These are phyloP conservation scores for Kuraishia capsulata DNA, from an alignment of 805 yeast genomes.

Conservation along the genomic window DNA sequence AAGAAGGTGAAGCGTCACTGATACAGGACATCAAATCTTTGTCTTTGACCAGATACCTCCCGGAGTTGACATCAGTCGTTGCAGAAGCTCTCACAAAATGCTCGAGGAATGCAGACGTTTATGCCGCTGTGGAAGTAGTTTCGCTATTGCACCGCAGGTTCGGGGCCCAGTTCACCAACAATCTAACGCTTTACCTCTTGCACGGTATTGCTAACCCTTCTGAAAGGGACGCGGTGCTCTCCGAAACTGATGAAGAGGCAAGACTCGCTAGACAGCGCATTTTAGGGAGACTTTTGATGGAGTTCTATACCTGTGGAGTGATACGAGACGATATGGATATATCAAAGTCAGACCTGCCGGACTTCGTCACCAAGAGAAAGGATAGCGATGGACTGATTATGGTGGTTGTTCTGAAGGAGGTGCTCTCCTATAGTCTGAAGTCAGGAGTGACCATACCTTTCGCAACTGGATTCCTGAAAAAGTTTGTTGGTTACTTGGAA, in stretches of 20 bases:
- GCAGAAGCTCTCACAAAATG: constrained; percentile 53
- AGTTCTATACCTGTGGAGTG: constrained; percentile 49
- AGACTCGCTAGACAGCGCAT: constrained; percentile 33
- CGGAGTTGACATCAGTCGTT: constrained; percentile 57
- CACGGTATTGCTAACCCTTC: constrained; percentile 26
- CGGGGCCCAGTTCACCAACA: constrained; percentile 38
- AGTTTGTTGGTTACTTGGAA: constrained; percentile 27
- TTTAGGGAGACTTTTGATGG: constrained; percentile 43
- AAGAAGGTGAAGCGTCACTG: constrained; percentile 37
- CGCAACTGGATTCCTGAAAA: constrained; percentile 40
- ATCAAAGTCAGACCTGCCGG: constrained; percentile 32
- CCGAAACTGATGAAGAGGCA: constrained; percentile 31
- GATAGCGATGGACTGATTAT: constrained; percentile 12
- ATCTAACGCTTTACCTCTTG: constrained; percentile 31
- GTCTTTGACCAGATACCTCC: constrained; percentile 64
- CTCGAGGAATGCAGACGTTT: constrained; percentile 45
- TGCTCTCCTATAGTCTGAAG: constrained; percentile 27
- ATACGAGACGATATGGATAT: constrained; percentile 36
- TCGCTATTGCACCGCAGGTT: constrained; percentile 77
- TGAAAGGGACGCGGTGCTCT: constrained; percentile 13
- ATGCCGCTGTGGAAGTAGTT: constrained; percentile 56
- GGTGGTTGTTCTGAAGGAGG: constrained; percentile 20
- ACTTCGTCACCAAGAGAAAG: constrained; percentile 25
- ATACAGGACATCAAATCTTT: constrained; percentile 53
- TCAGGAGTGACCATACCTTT: constrained; percentile 21